A percentile compares a stretch with the other conserved stretches of the same genome.
These are phyloP conservation scores for Saposhnikovia divaricata DNA, from an alignment of 129 eudicot genomes.

Conservation along the genomic window DNA sequence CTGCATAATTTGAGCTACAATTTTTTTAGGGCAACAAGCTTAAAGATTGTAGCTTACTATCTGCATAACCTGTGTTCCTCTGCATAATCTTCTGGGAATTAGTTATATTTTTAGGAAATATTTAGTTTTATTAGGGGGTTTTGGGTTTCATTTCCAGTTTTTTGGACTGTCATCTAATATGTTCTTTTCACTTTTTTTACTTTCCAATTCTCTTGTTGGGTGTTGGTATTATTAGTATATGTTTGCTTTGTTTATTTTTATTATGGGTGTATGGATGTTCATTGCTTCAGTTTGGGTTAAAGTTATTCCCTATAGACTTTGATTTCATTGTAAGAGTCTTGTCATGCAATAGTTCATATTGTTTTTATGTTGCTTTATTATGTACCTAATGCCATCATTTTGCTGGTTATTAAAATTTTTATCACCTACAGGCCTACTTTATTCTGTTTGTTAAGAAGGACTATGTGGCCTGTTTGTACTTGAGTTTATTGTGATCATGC, in stretches of 20 bases:
- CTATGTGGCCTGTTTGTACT: not conserved
- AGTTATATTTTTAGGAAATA: not conserved
- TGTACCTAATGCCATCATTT: not conserved
- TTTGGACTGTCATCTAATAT: not conserved
- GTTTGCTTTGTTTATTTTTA: not conserved
- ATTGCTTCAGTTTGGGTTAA: slow-evolving; percentile 38
- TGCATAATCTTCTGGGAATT: not conserved
- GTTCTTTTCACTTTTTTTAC: not conserved
- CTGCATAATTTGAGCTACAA: too few species aligned
- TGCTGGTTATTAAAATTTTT: not conserved
- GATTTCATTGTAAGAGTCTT: not conserved
- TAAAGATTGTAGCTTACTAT: not conserved
- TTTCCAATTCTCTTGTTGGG: not conserved
- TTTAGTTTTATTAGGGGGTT: not conserved
- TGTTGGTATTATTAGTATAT: not conserved
- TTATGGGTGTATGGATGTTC: not conserved
- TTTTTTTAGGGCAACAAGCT: not conserved
- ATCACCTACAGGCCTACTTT: not conserved
- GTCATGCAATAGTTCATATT: not conserved
- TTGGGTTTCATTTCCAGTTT: not conserved
- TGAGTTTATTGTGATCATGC: not conserved
- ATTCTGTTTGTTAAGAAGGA: slow-evolving; percentile 2
- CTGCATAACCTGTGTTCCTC: not conserved
- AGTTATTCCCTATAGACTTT: slow-evolving; percentile 20
- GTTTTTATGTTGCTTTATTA: not conserved